Evolutionary conservation across 164 flowering plant genomes (phyloP).

Genomic region (Chimonanthus salicifolius): DNA sequence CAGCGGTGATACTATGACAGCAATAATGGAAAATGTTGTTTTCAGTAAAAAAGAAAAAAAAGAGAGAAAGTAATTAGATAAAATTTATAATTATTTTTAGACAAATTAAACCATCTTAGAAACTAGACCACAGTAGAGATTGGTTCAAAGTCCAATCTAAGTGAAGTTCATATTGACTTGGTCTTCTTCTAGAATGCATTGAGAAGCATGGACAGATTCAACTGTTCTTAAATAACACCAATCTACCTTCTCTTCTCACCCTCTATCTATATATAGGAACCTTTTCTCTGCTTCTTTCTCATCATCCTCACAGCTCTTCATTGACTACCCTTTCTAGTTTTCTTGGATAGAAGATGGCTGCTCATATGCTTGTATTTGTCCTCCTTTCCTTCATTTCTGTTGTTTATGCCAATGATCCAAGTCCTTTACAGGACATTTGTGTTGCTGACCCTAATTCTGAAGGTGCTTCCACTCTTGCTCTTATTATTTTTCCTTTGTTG

Average conservation of each 20-base stretch:
- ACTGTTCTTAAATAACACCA: not conserved
- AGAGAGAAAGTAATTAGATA: not conserved
- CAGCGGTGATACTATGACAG: too few relatives aligned
- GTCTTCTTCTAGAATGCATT: not conserved
- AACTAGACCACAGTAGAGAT: not conserved
- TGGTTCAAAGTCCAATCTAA: not conserved
- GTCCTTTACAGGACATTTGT: constrained; percentile 10
- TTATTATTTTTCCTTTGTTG: too few relatives aligned
- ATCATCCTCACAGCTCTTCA: not conserved
- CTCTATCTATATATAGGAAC: not conserved
- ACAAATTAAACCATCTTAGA: not conserved
- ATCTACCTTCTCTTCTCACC: not conserved
- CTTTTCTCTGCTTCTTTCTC: not conserved
- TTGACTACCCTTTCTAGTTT: not conserved
- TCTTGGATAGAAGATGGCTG: not conserved
- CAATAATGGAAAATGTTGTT: too few relatives aligned
- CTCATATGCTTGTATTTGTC: not conserved
- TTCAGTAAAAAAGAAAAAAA: not conserved
- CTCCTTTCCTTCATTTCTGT: constrained; percentile 1
- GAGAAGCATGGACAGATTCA: not conserved
- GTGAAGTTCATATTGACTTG: not conserved
- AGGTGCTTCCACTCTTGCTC: not conserved
- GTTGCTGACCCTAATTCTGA: not conserved
- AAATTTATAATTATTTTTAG: too few relatives aligned
- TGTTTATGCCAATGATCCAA: not conserved